Evolutionary conservation across 2,329 filamentous ascomycete genomes (phyloP).

Genomic region (Epicoccum nigrum): DNA sequence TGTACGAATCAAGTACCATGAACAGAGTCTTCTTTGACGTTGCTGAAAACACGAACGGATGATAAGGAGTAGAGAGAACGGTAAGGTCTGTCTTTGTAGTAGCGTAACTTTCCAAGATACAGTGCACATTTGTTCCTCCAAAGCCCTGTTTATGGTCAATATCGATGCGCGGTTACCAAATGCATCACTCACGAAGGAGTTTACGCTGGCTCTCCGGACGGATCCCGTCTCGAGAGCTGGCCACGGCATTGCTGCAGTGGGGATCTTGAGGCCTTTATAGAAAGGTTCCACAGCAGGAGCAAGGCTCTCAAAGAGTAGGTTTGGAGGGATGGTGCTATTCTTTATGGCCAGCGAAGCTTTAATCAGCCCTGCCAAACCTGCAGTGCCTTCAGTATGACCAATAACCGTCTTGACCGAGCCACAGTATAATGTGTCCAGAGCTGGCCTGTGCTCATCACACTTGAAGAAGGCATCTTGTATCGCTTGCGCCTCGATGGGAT

Average conservation of each 20-base stretch:
- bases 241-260: constrained; percentile 16
- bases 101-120: constrained; percentile 24
- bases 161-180: background rate
- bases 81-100: background rate
- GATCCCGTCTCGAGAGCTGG: constrained; percentile 8
- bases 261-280: constrained; percentile 19
- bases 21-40: background rate
- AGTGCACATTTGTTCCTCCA: constrained; percentile 34
- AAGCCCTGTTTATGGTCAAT: constrained; percentile 16
- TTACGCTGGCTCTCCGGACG: constrained; percentile 24
- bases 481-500: constrained; percentile 34
- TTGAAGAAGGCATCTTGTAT: constrained; percentile 26
- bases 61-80: background rate
- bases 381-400: constrained; percentile 49
- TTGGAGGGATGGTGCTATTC: constrained; percentile 37
- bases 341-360: constrained; percentile 43
- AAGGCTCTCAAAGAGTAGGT: constrained; percentile 39
- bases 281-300: constrained; percentile 39
- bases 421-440: constrained; percentile 12
- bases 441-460: background rate
- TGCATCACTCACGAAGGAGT: constrained; percentile 14
- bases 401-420: constrained; percentile 44
- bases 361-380: constrained; percentile 45
- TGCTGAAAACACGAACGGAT: constrained; percentile 16
- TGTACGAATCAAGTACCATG: background rate